Percentiles rank a stretch among this genome's conserved stretches.
Conservation (phyloP, 2,329 filamentous ascomycete genomes). For the Exophiala sideris region DNA sequence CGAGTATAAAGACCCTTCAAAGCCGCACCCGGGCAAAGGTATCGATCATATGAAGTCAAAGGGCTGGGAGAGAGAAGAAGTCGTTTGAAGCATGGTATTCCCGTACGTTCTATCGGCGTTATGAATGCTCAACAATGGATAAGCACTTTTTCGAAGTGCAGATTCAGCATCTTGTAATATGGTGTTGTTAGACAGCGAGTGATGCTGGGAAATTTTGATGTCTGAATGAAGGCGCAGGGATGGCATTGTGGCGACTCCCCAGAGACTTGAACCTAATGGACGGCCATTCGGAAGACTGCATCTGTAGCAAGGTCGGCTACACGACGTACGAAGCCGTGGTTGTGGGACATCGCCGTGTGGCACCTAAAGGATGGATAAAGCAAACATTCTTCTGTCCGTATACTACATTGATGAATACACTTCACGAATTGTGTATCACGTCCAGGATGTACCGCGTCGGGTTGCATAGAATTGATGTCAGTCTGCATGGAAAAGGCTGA, state of each 20-base stretch:
- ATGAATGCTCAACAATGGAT: too few relatives aligned
- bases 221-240: too few relatives aligned
- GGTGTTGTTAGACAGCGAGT: too few relatives aligned
- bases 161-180: too few relatives aligned
- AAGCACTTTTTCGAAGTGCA: too few relatives aligned
- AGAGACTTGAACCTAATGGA: too few relatives aligned
- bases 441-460: conserved; percentile 1
- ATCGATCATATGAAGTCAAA: conserved; percentile 61
- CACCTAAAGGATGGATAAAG: not conserved
- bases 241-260: too few relatives aligned
- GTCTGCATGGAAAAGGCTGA: not conserved
- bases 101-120: too few relatives aligned
- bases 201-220: too few relatives aligned
- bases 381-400: conserved; percentile 1
- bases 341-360: not conserved
- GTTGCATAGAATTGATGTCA: conserved; percentile 3
- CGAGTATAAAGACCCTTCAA: conserved; percentile 67
- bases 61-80: conserved; percentile 81
- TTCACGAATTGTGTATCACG: not conserved
- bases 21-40: conserved; percentile 67
- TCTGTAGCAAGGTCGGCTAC: too few relatives aligned
- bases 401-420: not conserved
- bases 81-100: conserved; percentile 48
- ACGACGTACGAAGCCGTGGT: too few relatives aligned
- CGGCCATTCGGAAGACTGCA: too few relatives aligned